phyloP scores from a whole-genome alignment of 2,329 filamentous ascomycete genomes.

The Domatiomyces catenatus region DNA sequence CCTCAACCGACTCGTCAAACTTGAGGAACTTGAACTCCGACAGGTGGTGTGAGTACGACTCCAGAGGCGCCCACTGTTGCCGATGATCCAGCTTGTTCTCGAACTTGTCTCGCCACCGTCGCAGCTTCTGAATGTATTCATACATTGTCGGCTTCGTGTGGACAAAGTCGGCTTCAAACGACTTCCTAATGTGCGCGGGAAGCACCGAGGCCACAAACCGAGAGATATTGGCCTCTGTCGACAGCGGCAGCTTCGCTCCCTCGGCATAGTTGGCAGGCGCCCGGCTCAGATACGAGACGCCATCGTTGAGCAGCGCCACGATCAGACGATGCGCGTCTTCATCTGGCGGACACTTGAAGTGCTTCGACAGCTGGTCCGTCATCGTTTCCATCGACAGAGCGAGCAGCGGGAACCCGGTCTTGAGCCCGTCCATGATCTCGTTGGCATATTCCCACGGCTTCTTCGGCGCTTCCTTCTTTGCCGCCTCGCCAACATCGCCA shows the following conservation, averaged over 20 bases:
- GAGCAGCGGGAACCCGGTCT: conserved; percentile 90
- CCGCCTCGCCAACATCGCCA: conserved; percentile 22
- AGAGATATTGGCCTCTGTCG: conserved; percentile 92
- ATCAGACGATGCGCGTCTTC: conserved; percentile 96
- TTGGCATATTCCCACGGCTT: conserved; percentile 94
- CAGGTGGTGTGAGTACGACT: conserved; percentile 75
- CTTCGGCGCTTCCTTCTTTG: conserved; percentile 36
- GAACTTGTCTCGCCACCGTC: conserved; percentile 92
- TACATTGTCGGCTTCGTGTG: conserved; percentile 90
- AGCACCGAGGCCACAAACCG: conserved; percentile 93
- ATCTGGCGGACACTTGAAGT: conserved; percentile 97
- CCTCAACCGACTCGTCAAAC: conserved; percentile 84
- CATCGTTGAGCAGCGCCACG: conserved; percentile 93
- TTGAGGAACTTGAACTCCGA: conserved; percentile 96
- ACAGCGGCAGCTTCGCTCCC: conserved; percentile 74
- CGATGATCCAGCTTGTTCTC: conserved; percentile 92
- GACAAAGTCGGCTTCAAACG: conserved; percentile 97
- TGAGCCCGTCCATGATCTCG: conserved; percentile 85
- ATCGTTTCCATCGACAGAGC: conserved; percentile 98
- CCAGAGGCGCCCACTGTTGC: conserved; percentile 55
- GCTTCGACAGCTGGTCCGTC: conserved; percentile 96
- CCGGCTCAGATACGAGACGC: conserved; percentile 76
- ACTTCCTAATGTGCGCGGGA: conserved; percentile 83
- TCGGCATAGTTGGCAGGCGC: conserved; percentile 75
- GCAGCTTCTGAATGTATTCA: conserved; percentile 94